A percentile compares a stretch with the other conserved stretches of the same genome.
phyloP scores from a whole-genome alignment of 2,329 filamentous ascomycete genomes.

The Allantophomopsis lycopodina region DNA sequence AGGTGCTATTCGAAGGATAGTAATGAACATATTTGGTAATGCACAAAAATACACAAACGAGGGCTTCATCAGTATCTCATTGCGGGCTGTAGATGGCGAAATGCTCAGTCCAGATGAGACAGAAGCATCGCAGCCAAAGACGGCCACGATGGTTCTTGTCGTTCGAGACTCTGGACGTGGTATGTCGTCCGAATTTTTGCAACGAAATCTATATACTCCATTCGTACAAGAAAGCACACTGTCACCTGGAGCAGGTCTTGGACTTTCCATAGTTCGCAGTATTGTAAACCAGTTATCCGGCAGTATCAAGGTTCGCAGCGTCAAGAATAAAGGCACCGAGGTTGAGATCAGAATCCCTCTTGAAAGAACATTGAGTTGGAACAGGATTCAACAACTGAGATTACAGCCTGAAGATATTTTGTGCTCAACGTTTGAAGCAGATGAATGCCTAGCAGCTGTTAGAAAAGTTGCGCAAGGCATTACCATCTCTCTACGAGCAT shows the following conservation, averaged over 20 bases:
- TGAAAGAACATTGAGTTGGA: not conserved
- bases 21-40: slow-evolving; percentile 48
- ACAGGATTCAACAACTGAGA: not conserved
- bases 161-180: slow-evolving; percentile 49
- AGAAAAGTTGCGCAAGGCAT: slow-evolving; percentile 3
- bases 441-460: slow-evolving; percentile 4
- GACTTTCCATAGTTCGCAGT: slow-evolving; percentile 43
- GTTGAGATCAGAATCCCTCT: slow-evolving; percentile 26
- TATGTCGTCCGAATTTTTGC: slow-evolving; percentile 44
- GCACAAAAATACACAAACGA: slow-evolving; percentile 42
- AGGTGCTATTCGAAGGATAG: slow-evolving; percentile 30
- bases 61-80: slow-evolving; percentile 29
- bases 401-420: slow-evolving; percentile 2
- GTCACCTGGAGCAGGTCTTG: slow-evolving; percentile 43
- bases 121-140: slow-evolving; percentile 1
- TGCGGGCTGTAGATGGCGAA: slow-evolving; percentile 1
- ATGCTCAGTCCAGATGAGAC: not conserved
- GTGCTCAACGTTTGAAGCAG: slow-evolving; percentile 8
- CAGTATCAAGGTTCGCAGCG: slow-evolving; percentile 39
- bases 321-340: slow-evolving; percentile 35
- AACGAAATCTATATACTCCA: slow-evolving; percentile 42
- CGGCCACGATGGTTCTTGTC: slow-evolving; percentile 18
- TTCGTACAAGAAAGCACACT: slow-evolving; percentile 47
- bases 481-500: slow-evolving; percentile 7
- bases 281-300: slow-evolving; percentile 45